phyloP scores from a whole-genome alignment of 129 eudicot species.

The Silybum marianum region DNA sequence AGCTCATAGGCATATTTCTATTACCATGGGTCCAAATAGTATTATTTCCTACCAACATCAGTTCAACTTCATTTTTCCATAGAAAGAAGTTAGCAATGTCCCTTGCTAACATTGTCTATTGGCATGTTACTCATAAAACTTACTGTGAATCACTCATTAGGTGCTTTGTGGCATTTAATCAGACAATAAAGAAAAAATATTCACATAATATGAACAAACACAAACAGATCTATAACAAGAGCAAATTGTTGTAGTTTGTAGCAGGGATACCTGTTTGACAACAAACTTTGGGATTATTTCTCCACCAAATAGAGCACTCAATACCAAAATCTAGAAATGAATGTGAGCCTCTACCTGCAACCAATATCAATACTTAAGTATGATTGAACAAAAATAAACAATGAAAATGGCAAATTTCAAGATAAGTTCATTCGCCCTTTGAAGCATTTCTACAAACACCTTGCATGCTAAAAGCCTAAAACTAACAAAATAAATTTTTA shows the following conservation, averaged over 20 bases:
- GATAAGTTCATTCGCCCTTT: conserved; percentile 9
- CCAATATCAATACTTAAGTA: background rate
- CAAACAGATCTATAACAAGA: background rate
- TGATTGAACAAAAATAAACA: background rate
- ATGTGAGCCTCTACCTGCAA: conserved; percentile 13
- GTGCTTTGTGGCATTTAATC: background rate
- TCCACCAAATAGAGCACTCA: background rate
- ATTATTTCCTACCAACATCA: background rate
- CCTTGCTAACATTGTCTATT: background rate
- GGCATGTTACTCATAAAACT: background rate
- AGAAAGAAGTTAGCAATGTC: background rate
- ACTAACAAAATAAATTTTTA: background rate
- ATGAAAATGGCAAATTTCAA: background rate
- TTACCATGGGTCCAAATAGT: background rate
- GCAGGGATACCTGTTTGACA: conserved; percentile 3
- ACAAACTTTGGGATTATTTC: conserved; percentile 9
- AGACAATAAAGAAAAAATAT: conserved; percentile 15
- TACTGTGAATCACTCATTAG: background rate
- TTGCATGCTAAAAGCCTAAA: conserved; percentile 23
- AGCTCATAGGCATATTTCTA: background rate
- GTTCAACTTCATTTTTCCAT: conserved; percentile 1
- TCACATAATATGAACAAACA: background rate
- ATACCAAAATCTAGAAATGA: conserved; percentile 6
- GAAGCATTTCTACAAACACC: conserved; percentile 30
- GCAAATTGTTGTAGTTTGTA: background rate